Evolutionary conservation across 345 rosid species (phyloP).

Genomic region (Hibiscus trionum): DNA sequence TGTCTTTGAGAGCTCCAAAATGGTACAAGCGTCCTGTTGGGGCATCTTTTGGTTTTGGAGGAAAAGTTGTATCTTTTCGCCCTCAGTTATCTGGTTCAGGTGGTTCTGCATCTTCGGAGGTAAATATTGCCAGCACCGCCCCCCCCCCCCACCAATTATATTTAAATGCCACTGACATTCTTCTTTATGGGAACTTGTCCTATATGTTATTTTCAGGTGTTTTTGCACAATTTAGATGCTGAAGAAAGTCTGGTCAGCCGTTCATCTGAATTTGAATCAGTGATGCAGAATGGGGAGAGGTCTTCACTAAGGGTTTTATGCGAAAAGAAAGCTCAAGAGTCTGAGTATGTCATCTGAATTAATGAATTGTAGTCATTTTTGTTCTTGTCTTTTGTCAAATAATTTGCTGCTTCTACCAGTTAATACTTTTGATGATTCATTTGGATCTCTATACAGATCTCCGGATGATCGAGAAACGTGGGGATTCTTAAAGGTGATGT

Average conservation of each 20-base stretch:
- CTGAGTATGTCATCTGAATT: slow-evolving; percentile 53
- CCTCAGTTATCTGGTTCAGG: slow-evolving; percentile 39
- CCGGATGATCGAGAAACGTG: slow-evolving; percentile 88
- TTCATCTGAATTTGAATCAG: slow-evolving; percentile 86
- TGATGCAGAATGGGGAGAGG: slow-evolving; percentile 79
- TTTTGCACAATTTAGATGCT: slow-evolving; percentile 65
- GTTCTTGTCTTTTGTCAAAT: slow-evolving; percentile 6
- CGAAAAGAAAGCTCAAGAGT: slow-evolving; percentile 73
- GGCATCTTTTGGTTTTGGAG: slow-evolving; percentile 97
- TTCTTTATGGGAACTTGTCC: slow-evolving; percentile 9
- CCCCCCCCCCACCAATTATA: background rate
- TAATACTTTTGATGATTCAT: slow-evolving; percentile 9
- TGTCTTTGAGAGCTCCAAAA: slow-evolving; percentile 81
- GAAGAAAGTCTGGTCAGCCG: slow-evolving; percentile 72
- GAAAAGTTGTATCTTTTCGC: slow-evolving; percentile 83
- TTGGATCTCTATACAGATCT: slow-evolving; percentile 40
- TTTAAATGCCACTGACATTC: background rate
- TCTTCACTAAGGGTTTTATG: slow-evolving; percentile 64
- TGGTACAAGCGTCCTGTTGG: slow-evolving; percentile 94
- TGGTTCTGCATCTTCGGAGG: slow-evolving; percentile 58
- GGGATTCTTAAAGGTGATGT: slow-evolving; percentile 86
- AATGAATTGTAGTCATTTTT: background rate
- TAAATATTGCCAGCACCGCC: slow-evolving; percentile 18
- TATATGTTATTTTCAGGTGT: slow-evolving; percentile 44
- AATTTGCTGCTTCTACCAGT: background rate